These are phyloP conservation scores for Phytophthora colocasiae DNA, from an alignment of 352 stramenopile genomes.

Conservation along the genomic window DNA sequence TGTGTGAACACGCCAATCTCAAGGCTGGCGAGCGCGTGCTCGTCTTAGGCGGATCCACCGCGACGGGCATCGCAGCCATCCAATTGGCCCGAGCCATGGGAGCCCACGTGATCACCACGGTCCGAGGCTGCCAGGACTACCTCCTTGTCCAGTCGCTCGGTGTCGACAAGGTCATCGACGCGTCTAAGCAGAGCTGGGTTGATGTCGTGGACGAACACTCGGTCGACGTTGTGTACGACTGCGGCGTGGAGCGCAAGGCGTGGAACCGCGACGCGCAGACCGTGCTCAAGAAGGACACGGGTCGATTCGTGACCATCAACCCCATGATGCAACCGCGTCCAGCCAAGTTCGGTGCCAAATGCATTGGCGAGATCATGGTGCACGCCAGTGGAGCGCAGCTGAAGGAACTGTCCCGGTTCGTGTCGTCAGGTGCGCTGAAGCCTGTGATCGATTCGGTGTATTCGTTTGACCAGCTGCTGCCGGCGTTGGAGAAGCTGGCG, in stretches of 20 bases:
- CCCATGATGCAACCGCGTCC: slow-evolving; percentile 43
- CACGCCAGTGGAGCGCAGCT: slow-evolving; percentile 40
- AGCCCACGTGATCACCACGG: slow-evolving; percentile 59
- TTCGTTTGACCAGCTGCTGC: slow-evolving; percentile 47
- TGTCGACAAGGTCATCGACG: slow-evolving; percentile 64
- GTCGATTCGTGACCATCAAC: slow-evolving; percentile 37
- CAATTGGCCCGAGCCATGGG: slow-evolving; percentile 40
- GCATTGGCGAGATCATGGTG: slow-evolving; percentile 39
- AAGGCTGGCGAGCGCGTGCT: slow-evolving; percentile 38
- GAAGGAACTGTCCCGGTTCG: slow-evolving; percentile 40
- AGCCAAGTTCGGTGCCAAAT: slow-evolving; percentile 48
- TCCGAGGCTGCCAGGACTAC: slow-evolving; percentile 66
- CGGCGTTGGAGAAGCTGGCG: slow-evolving; percentile 54
- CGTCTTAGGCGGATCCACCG: slow-evolving; percentile 57
- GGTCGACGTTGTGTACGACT: slow-evolving; percentile 50
- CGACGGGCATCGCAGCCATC: slow-evolving; percentile 6
- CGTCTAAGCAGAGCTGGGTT: slow-evolving; percentile 48
- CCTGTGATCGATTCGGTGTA: slow-evolving; percentile 46
- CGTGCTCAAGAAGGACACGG: slow-evolving; percentile 38
- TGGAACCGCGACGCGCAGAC: slow-evolving; percentile 40
- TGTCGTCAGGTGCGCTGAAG: slow-evolving; percentile 40
- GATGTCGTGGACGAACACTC: slow-evolving; percentile 44
- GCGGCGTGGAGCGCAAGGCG: slow-evolving; percentile 35
- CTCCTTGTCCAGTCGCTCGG: slow-evolving; percentile 54
- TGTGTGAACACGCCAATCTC: slow-evolving; percentile 26